These are phyloP conservation scores for Penicillium olsonii DNA, from an alignment of 2,329 filamentous ascomycete genomes.

Conservation along the genomic window DNA sequence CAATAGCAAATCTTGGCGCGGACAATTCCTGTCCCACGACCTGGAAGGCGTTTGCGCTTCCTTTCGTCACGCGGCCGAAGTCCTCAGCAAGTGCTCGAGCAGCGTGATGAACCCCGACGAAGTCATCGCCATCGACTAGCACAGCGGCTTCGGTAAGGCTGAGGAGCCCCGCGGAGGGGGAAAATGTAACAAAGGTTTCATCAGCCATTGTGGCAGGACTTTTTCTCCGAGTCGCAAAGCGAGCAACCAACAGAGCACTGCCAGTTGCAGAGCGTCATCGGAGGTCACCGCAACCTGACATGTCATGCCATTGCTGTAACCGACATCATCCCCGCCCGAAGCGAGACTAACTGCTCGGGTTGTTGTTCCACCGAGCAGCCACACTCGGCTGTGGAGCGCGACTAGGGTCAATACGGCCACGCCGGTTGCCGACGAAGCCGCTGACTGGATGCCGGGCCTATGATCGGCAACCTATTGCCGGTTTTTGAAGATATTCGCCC, in stretches of 20 bases:
- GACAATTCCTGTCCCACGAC: background rate
- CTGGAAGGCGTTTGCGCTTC: slow-evolving; percentile 5
- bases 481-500: background rate
- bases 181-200: slow-evolving; percentile 10
- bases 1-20: slow-evolving; percentile 1
- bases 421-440: slow-evolving; percentile 12
- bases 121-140: slow-evolving; percentile 9
- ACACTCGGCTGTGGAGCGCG: slow-evolving; percentile 1
- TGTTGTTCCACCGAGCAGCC: slow-evolving; percentile 9
- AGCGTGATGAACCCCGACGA: slow-evolving; percentile 15
- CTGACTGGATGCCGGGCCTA: background rate
- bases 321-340: background rate
- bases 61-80: slow-evolving; percentile 11
- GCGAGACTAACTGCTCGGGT: slow-evolving; percentile 4
- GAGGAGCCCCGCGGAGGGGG: background rate
- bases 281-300: background rate
- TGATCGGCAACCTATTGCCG: background rate
- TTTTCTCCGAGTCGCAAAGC: background rate
- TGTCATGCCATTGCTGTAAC: background rate
- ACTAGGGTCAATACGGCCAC: slow-evolving; percentile 5
- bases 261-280: background rate
- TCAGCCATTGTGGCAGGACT: slow-evolving; percentile 4
- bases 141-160: slow-evolving; percentile 9
- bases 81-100: slow-evolving; percentile 9
- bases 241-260: background rate